These are phyloP conservation scores for Asclepias syriaca DNA, from an alignment of 257 asterid species.

Conservation along the genomic window DNA sequence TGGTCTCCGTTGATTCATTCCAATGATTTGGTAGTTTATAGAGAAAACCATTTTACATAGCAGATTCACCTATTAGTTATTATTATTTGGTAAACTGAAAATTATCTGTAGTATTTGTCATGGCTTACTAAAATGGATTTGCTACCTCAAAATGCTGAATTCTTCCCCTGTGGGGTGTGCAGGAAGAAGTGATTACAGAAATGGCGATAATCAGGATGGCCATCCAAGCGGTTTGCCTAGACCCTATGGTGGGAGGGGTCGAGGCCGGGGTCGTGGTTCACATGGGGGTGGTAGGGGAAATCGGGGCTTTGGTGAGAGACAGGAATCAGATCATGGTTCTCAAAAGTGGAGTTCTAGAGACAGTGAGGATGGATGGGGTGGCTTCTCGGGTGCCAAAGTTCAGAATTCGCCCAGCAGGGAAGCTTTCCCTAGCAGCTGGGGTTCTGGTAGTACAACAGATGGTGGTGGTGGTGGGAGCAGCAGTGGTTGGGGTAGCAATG, in stretches of 20 bases:
- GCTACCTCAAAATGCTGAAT: not conserved
- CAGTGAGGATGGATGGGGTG: constrained; percentile 43
- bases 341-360: constrained; percentile 64
- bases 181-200: constrained; percentile 77
- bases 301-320: constrained; percentile 38
- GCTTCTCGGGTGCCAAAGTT: constrained; percentile 50
- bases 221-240: constrained; percentile 56
- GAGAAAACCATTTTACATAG: not conserved
- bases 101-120: no score
- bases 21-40: not conserved
- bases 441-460: constrained; percentile 18
- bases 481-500: constrained; percentile 16
- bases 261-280: constrained; percentile 39
- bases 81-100: not conserved
- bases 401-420: constrained; percentile 29
- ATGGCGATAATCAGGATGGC: constrained; percentile 50
- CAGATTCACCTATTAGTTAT: not conserved
- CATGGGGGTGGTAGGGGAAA: constrained; percentile 37
- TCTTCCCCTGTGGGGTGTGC: constrained; percentile 6
- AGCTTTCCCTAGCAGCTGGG: constrained; percentile 42
- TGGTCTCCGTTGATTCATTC: not conserved
- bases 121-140: no score
- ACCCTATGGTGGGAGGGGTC: constrained; percentile 46
- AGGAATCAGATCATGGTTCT: constrained; percentile 47
- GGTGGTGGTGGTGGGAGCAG: constrained; percentile 15